These are phyloP conservation scores for Apium graveolens DNA, from an alignment of 129 eudicot species.

Conservation along the genomic window DNA sequence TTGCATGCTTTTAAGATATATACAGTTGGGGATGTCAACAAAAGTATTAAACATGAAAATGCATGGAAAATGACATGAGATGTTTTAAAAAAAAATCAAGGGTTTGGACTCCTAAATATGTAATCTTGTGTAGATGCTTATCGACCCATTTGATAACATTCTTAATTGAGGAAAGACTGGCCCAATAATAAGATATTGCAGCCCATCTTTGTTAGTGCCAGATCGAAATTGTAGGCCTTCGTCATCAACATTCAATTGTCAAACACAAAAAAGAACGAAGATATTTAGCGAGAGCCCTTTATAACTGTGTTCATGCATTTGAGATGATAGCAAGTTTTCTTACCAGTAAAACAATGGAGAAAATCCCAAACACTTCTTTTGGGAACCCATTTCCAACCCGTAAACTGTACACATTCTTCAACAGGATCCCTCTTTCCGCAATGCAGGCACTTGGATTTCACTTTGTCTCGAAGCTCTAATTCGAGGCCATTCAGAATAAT, in stretches of 20 bases:
- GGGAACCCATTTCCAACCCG: neutral
- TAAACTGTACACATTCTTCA: neutral
- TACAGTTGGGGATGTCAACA: neutral
- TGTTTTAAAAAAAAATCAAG: neutral
- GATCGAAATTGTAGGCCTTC: neutral
- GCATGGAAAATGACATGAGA: too few relatives aligned
- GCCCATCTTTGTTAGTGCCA: neutral
- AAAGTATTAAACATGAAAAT: neutral
- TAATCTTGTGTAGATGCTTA: neutral
- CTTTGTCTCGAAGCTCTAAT: neutral
- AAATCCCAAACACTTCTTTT: neutral
- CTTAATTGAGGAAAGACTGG: neutral
- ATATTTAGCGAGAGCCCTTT: neutral
- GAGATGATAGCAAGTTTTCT: neutral
- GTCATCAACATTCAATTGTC: neutral
- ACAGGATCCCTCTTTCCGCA: neutral
- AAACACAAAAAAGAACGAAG: too few relatives aligned
- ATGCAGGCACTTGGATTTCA: neutral
- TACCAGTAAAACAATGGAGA: neutral
- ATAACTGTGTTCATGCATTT: neutral
- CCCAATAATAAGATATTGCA: neutral
- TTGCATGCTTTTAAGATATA: neutral
- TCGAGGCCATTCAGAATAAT: neutral
- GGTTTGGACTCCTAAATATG: neutral
- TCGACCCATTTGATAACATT: neutral